Percentiles rank a stretch among this genome's conserved stretches.
phyloP scores from a whole-genome alignment of 495 filamentous ascomycete genomes.

The Penicillium soppii region DNA sequence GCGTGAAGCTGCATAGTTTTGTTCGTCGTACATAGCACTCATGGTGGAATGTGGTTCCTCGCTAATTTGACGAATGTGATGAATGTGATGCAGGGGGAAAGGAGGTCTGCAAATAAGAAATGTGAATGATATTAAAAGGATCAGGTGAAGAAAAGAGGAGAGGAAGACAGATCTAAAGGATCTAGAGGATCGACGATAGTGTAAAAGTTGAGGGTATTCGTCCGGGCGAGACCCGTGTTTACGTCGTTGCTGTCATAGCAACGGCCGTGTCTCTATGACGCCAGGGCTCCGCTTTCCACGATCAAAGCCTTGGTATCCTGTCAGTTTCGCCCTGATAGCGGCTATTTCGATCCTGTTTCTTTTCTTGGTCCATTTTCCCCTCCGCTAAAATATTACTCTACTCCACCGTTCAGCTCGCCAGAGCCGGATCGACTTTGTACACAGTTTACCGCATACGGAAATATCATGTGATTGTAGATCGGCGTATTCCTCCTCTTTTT shows the following conservation, averaged over 20 bases:
- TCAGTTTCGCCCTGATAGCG: conserved; percentile 17
- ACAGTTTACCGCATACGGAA: background rate
- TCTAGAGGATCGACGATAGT: conserved; percentile 22
- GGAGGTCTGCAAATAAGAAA: conserved; percentile 7
- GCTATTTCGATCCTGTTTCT: conserved; percentile 19
- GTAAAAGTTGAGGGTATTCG: conserved; percentile 20
- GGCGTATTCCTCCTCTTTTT: too few relatives aligned
- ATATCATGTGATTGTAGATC: conserved; percentile 20
- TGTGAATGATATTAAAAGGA: background rate
- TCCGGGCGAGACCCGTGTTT: conserved; percentile 37
- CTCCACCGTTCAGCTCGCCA: conserved; percentile 31
- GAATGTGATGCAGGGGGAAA: background rate
- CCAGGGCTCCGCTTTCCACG: conserved; percentile 21
- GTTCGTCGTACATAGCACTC: conserved; percentile 51
- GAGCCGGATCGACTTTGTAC: conserved; percentile 6
- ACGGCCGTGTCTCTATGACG: conserved; percentile 36
- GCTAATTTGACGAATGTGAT: conserved; percentile 9
- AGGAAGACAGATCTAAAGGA: conserved; percentile 21
- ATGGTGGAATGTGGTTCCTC: conserved; percentile 25
- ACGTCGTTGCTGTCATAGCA: conserved; percentile 46
- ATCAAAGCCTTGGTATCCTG: conserved; percentile 9
- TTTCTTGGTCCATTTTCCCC: conserved; percentile 15
- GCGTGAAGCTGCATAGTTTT: conserved; percentile 49
- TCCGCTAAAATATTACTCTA: conserved; percentile 20
- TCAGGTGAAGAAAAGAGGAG: conserved; percentile 8